These are phyloP conservation scores for Marasmius tenuissimus DNA, from an alignment of 1,284 basidiomycete species.

Conservation along the genomic window DNA sequence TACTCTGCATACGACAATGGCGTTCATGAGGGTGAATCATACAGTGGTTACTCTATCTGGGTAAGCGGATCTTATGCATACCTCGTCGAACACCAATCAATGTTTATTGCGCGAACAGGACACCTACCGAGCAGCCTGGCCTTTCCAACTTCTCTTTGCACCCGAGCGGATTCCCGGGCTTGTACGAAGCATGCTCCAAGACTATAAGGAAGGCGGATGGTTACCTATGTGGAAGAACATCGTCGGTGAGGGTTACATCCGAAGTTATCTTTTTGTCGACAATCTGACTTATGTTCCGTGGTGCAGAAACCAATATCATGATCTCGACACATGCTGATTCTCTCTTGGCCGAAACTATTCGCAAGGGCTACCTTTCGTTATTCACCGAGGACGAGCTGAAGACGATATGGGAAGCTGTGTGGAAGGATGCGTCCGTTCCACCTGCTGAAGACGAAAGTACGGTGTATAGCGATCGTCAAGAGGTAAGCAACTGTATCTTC, in stretches of 20 bases:
- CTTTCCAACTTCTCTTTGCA: conserved; percentile 74
- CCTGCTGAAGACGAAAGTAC: conserved; percentile 62
- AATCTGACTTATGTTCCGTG: background rate
- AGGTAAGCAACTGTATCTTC: conserved; percentile 37
- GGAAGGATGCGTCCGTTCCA: conserved; percentile 72
- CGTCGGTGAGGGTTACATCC: conserved; percentile 46
- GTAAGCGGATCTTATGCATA: conserved; percentile 30
- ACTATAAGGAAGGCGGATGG: conserved; percentile 80
- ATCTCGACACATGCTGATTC: conserved; percentile 82
- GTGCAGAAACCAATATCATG: conserved; percentile 72
- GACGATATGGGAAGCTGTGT: conserved; percentile 73
- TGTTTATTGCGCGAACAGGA: conserved; percentile 42
- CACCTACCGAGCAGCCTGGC: conserved; percentile 79
- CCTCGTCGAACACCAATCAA: background rate
- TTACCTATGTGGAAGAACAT: conserved; percentile 92
- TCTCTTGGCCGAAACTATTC: conserved; percentile 75
- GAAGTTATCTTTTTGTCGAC: background rate
- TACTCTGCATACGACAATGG: conserved; percentile 76
- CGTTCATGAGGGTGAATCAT: conserved; percentile 65
- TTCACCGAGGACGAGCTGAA: conserved; percentile 42
- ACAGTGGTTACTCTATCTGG: conserved; percentile 86
- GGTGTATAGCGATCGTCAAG: conserved; percentile 69
- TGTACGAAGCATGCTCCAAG: conserved; percentile 80
- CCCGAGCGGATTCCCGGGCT: conserved; percentile 76
- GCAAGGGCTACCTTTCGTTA: conserved; percentile 50